Conservation (phyloP, 345 rosid genomes). For the Balakata baccata region DNA sequence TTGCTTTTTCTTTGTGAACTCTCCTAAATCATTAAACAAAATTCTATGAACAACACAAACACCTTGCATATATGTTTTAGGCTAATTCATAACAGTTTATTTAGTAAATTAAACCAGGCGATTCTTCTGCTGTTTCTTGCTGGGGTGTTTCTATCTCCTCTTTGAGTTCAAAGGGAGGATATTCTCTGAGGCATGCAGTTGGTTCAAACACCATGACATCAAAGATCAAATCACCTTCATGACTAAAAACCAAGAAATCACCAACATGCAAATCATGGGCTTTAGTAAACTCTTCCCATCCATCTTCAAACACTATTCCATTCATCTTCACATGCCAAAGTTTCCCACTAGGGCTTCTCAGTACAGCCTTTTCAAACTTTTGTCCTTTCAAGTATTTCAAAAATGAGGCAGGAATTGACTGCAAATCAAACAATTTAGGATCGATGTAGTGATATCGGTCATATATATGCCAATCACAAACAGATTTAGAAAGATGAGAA, state of each 20-base stretch:
- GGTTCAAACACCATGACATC: conserved; percentile 18
- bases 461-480: neutral
- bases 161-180: neutral
- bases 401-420: conserved; percentile 19
- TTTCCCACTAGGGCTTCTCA: conserved; percentile 15
- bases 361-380: neutral
- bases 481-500: neutral
- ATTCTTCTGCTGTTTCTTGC: neutral
- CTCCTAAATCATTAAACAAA: conserved; percentile 5
- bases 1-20: neutral
- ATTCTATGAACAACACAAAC: neutral
- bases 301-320: conserved; percentile 15
- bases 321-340: conserved; percentile 13
- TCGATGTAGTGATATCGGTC: neutral
- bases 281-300: conserved; percentile 15
- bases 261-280: conserved; percentile 24
- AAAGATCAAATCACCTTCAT: conserved; percentile 10
- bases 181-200: conserved; percentile 14
- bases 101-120: neutral
- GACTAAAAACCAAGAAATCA: conserved; percentile 21
- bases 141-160: neutral
- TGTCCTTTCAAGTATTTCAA: conserved; percentile 9
- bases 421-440: neutral
- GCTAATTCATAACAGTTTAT: neutral
- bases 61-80: neutral